Evolutionary conservation across 2,329 filamentous ascomycete species (phyloP).

Genomic region (Cytospora piceicola): DNA sequence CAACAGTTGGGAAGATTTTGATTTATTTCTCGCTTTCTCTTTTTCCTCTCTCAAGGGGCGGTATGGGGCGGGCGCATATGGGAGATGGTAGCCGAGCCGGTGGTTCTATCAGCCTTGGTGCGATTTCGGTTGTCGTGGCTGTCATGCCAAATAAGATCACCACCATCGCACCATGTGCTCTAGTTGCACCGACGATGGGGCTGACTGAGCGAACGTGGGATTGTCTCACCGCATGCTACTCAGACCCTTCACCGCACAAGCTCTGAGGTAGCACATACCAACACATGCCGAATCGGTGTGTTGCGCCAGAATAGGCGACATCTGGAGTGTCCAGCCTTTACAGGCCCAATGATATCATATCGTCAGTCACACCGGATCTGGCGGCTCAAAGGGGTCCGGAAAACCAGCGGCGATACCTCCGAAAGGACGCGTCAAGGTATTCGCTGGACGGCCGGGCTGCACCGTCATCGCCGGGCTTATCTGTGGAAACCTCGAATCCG

Average conservation of each 20-base stretch:
- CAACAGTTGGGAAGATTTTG: not conserved
- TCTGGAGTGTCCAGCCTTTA: not conserved
- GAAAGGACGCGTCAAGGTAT: not conserved
- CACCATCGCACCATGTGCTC: not conserved
- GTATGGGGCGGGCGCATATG: not conserved
- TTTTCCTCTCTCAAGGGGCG: not conserved
- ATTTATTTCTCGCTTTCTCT: not conserved
- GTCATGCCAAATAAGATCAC: not conserved
- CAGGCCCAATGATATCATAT: not conserved
- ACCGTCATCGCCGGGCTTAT: conserved; percentile 1
- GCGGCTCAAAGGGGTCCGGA: not conserved
- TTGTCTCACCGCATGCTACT: conserved; percentile 8
- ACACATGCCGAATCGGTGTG: conserved; percentile 18
- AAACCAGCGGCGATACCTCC: not conserved
- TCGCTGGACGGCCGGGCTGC: not conserved
- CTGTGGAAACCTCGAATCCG: conserved; percentile 14
- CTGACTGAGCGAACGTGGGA: conserved; percentile 7
- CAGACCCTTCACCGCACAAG: conserved; percentile 19
- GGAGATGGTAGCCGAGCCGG: not conserved
- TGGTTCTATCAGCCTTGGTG: not conserved
- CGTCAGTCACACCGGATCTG: not conserved
- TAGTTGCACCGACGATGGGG: not conserved
- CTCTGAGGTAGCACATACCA: conserved; percentile 19
- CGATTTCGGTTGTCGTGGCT: not conserved
- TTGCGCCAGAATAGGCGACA: conserved; percentile 11